Conservation (phyloP, 768 basidiomycete genomes). For the Omphalotus guepiniiformis region DNA sequence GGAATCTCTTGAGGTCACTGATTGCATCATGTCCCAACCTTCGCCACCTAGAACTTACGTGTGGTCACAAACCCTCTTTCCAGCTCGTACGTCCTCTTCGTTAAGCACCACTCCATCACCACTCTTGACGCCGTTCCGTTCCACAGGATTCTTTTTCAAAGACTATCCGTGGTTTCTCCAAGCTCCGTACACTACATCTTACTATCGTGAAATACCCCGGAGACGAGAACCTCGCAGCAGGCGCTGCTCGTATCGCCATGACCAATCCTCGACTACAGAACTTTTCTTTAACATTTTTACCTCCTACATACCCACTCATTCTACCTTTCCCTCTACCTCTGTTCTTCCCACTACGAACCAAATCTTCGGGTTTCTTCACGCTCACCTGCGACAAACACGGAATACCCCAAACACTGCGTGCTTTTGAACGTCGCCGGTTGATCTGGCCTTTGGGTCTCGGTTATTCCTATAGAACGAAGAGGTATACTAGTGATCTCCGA, state of each 20-base stretch:
- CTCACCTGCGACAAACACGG: conserved; percentile 61
- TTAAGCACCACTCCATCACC: conserved; percentile 1
- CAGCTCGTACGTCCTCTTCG: conserved; percentile 49
- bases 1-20: conserved; percentile 62
- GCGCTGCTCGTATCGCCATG: conserved; percentile 60
- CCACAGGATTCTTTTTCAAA: conserved; percentile 61
- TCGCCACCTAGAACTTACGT: conserved; percentile 59
- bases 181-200: conserved; percentile 57
- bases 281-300: conserved; percentile 65
- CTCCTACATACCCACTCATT: conserved; percentile 45
- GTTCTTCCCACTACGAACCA: conserved; percentile 38
- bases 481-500: conserved; percentile 37
- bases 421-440: conserved; percentile 42
- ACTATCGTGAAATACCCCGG: conserved; percentile 66
- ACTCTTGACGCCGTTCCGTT: neutral
- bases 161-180: conserved; percentile 54
- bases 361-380: conserved; percentile 51
- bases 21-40: conserved; percentile 63
- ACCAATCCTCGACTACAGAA: conserved; percentile 61
- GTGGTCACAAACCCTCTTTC: conserved; percentile 66
- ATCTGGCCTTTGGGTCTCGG: conserved; percentile 50
- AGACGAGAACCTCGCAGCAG: conserved; percentile 53
- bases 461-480: conserved; percentile 29
- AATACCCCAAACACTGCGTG: conserved; percentile 51
- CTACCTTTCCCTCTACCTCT: conserved; percentile 41